A percentile compares a stretch with the other conserved stretches of the same genome.
Evolutionary conservation across 768 basidiomycete species (phyloP).

Genomic region (Phylloporus sp.): DNA sequence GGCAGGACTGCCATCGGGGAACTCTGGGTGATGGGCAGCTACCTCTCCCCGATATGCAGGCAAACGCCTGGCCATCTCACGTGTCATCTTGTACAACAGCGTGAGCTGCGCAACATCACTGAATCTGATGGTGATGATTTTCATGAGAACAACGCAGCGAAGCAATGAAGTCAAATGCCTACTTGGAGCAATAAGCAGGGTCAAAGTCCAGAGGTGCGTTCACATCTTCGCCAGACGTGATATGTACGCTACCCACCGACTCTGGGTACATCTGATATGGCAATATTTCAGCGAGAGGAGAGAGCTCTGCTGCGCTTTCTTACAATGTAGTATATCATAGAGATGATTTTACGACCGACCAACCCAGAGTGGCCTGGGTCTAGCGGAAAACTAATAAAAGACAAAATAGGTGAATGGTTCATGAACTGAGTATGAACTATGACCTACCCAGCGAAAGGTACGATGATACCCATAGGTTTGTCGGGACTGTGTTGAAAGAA

Average conservation of each 20-base stretch:
- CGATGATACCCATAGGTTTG: constrained; percentile 49
- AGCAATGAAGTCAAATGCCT: constrained; percentile 1
- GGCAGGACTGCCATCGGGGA: constrained; percentile 24
- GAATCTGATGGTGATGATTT: constrained; percentile 3
- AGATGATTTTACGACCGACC: constrained; percentile 26
- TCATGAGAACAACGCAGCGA: neutral
- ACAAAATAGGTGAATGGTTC: neutral
- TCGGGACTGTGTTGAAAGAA: constrained; percentile 49
- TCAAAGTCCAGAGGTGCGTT: constrained; percentile 43
- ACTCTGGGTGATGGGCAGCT: constrained; percentile 15
- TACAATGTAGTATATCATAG: constrained; percentile 32
- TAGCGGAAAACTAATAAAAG: constrained; percentile 22
- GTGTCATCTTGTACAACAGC: constrained; percentile 45
- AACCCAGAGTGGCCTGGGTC: constrained; percentile 7
- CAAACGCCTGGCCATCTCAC: constrained; percentile 55
- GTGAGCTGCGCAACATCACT: constrained; percentile 42
- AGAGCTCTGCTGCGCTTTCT: neutral
- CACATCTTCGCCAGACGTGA: constrained; percentile 37
- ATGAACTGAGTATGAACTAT: neutral
- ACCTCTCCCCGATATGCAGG: constrained; percentile 15
- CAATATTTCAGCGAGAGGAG: neutral
- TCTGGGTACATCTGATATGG: constrained; percentile 37
- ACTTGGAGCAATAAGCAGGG: constrained; percentile 42
- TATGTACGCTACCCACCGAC: constrained; percentile 45
- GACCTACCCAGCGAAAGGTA: constrained; percentile 37